Evolutionary conservation across 768 basidiomycete species (phyloP), one percentile per base, ranked within the genome.

Genomic region (Hemileccinum rubropunctum): DNA sequence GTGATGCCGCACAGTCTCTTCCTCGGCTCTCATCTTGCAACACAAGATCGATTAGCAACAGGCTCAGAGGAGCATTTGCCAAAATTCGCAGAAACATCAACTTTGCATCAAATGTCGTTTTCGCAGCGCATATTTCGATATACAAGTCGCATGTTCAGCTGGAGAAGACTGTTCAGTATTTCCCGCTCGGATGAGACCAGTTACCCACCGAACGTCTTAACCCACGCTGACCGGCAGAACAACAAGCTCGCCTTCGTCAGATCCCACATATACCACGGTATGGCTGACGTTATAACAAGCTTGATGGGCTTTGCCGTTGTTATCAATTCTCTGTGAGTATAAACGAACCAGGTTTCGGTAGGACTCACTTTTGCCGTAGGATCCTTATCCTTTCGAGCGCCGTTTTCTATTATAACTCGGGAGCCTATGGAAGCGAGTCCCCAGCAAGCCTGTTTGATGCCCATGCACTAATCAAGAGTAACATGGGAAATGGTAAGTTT

Each of bases 1-100:
- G 85, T 93, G 51, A 95, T 95, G 93, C 93, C 93, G 0, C 93
- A 95, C 66, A 86, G 86, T 51, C 74, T 97, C n/a, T 93, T 89
- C 73, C 75, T 97, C 14, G 94, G 93, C 6, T 91, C 90, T 3
- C 81, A 83, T 27, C 80, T 97, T 5, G 86, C 91, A 3, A 92
- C 90, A 0, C 88, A 93, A 63, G 85, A 93, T 50, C 74, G 93
- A 39, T 60, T 91, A 13, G 70, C 72, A 1, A 67, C 68, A 33
- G 46, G 41, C n/a, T 28, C 43, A 5, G 64, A 67, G 9, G 42
- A 17, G 7, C 45, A 53, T 23, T 56, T 71, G 4, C 52, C 52
- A 42, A 56, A 41, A 27, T 39, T 32, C 32, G 52, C 49, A 1
- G 51, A 48, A 8, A 17, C 38, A 15, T 47, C 42, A 17, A 36